phyloP scores from a whole-genome alignment of 228 moss, liverwort and hornwort genomes.

The Sphagnum fallax region DNA sequence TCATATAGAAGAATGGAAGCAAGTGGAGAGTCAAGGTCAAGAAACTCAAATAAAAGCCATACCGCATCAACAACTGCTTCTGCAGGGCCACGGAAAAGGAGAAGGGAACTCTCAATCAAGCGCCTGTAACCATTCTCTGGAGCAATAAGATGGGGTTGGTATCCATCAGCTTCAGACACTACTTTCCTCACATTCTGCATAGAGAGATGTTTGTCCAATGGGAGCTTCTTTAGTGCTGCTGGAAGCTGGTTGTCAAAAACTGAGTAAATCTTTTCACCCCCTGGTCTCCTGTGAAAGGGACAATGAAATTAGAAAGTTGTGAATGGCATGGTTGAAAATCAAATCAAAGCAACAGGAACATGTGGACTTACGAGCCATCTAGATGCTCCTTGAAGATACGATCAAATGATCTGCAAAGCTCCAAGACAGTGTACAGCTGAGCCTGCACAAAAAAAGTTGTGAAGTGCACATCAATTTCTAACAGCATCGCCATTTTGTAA shows the following conservation, averaged over 20 bases:
- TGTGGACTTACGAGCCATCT: conserved; percentile 36
- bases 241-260: conserved; percentile 53
- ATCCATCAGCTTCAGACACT: conserved; percentile 54
- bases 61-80: conserved; percentile 48
- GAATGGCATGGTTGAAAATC: too few relatives aligned
- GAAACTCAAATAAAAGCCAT: background rate
- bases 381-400: conserved; percentile 49
- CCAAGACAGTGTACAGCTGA: conserved; percentile 44
- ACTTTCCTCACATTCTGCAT: conserved; percentile 58
- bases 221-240: conserved; percentile 42
- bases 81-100: conserved; percentile 48
- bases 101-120: conserved; percentile 43
- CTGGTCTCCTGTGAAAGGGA: conserved; percentile 30
- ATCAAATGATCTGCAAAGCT: conserved; percentile 56
- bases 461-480: too few relatives aligned
- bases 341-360: too few relatives aligned
- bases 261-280: conserved; percentile 39
- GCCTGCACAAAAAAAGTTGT: conserved; percentile 22
- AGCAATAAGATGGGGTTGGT: conserved; percentile 55
- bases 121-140: conserved; percentile 48
- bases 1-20: too few relatives aligned
- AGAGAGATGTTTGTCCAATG: conserved; percentile 39
- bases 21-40: too few relatives aligned
- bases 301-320: too few relatives aligned
- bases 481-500: too few relatives aligned